Base-by-base conservation (phyloP, 345 rosid species). In the Eucalyptus curtisii region DNA sequence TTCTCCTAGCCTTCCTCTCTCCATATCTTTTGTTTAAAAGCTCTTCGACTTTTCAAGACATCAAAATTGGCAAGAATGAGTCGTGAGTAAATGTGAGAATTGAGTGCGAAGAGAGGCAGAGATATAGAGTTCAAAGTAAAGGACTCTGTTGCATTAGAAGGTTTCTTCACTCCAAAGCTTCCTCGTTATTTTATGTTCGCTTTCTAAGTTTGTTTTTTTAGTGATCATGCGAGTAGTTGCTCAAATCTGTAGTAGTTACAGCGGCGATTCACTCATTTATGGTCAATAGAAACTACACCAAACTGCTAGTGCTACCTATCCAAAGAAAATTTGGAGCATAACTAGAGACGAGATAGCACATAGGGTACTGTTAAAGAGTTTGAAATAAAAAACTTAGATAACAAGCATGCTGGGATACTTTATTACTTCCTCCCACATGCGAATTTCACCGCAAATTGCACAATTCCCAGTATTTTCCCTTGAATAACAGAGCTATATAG, bases 251-350 rank as follows among this genome's bases (percentile, higher is more conserved):
- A 71, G 45, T 71, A 71, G 47, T 20, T 71, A 20, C 19, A 68
- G 80, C 80, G 80, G 24, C 24, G 10, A 33, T 16, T 33, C 80
- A 31, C 10, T 17, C 24, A 17, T 68, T 5, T 0, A 1, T 64
- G 19, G 37, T n/a, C 40, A 1, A 37, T 33, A 6, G 44, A 3
- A 33, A 37, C 45, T 10, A 9, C 81, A 71, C 45, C 81, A 37
- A 4, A n/a, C 76, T 64, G 76, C 37, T n/a, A 15, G 20, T n/a
- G 37, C 76, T n/a, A 64, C 76, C 76, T 64, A n/a, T 64, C 76
- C 76, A 0, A 31, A 9, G 16, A 31, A 31, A 68, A 2, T 0
- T 68, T 8, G 80, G 2, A 8, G 24, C 5, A 31, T 4, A 31
- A 68, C 19, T 68, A 8, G 42, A 68, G 42, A 31, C 37, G 80